phyloP scores from a whole-genome alignment of 176 grass and related monocot species.

The sorghum (Sorghum bicolor) region DNA sequence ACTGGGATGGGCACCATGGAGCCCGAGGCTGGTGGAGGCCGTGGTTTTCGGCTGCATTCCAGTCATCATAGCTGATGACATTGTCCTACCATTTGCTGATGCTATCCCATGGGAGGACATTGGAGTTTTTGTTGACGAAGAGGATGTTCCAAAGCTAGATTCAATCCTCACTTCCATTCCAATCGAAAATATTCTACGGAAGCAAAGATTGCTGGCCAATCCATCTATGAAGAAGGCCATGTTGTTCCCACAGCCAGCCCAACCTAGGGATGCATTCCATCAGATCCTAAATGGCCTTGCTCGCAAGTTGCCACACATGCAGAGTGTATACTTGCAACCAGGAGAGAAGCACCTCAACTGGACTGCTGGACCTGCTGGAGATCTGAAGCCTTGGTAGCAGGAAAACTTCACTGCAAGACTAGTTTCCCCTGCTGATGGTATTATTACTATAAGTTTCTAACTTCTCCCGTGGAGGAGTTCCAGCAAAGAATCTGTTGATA shows the following conservation, averaged over 20 bases:
- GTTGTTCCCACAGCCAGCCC: conserved; percentile 79
- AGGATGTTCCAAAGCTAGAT: conserved; percentile 81
- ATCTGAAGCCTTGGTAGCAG: conserved; percentile 77
- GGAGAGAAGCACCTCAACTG: conserved; percentile 72
- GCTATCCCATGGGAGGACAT: conserved; percentile 95
- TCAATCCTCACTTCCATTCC: conserved; percentile 79
- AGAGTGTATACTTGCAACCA: conserved; percentile 51
- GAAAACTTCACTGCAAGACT: not conserved
- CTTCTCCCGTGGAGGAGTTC: not conserved
- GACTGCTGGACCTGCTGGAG: conserved; percentile 62
- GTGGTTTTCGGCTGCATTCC: conserved; percentile 93
- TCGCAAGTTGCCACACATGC: conserved; percentile 70
- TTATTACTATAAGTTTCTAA: conserved; percentile 10
- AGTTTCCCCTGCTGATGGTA: not conserved
- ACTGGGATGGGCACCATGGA: conserved; percentile 90
- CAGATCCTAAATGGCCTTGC: conserved; percentile 88
- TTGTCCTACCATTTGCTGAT: conserved; percentile 82
- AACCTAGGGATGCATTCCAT: conserved; percentile 79
- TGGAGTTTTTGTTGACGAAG: conserved; percentile 74
- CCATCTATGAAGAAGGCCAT: conserved; percentile 95
- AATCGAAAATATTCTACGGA: conserved; percentile 73
- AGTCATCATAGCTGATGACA: conserved; percentile 83
- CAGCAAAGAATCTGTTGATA: conserved; percentile 18
- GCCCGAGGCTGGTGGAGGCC: conserved; percentile 79
- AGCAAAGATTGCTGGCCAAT: conserved; percentile 79